Evolutionary conservation across 1,284 basidiomycete species (phyloP).

Genomic region (Meira nashicola): DNA sequence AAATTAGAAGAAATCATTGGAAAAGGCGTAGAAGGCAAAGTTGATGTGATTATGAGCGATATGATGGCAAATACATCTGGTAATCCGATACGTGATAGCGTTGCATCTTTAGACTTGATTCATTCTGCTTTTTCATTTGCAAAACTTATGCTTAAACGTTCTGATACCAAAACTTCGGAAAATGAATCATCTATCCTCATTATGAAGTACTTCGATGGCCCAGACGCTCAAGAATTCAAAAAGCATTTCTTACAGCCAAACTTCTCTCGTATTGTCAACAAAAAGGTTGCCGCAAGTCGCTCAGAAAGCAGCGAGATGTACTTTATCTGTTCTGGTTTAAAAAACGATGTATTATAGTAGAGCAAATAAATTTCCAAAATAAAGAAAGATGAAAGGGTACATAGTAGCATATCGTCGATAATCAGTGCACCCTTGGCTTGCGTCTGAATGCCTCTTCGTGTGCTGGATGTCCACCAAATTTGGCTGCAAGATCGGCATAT

Average conservation of each 20-base stretch:
- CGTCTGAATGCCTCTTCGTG: conserved; percentile 32
- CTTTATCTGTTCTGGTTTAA: conserved; percentile 4
- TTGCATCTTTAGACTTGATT: conserved; percentile 3
- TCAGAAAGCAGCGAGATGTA: conserved; percentile 10
- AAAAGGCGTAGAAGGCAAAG: not conserved
- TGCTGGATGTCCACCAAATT: conserved; percentile 37
- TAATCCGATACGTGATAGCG: conserved; percentile 1
- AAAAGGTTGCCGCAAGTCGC: conserved; percentile 7
- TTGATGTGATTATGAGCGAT: conserved; percentile 9
- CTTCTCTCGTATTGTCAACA: not conserved
- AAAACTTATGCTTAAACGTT: not conserved
- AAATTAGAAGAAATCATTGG: not conserved
- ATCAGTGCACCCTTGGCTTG: conserved; percentile 13
- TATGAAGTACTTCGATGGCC: conserved; percentile 6
- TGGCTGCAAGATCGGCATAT: conserved; percentile 39
- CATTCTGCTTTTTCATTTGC: conserved; percentile 6
- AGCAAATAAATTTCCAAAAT: not conserved
- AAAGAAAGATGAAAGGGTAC: not conserved
- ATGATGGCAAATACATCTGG: conserved; percentile 11
- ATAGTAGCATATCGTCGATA: not conserved
- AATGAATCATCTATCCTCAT: not conserved
- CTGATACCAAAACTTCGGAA: not conserved
- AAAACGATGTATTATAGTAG: not conserved
- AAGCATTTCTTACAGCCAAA: not conserved
- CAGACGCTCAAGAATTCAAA: conserved; percentile 2